Evolutionary conservation across 345 rosid species (phyloP), one percentile per base, ranked within the genome.

Genomic region (Gossypium herbaceum): DNA sequence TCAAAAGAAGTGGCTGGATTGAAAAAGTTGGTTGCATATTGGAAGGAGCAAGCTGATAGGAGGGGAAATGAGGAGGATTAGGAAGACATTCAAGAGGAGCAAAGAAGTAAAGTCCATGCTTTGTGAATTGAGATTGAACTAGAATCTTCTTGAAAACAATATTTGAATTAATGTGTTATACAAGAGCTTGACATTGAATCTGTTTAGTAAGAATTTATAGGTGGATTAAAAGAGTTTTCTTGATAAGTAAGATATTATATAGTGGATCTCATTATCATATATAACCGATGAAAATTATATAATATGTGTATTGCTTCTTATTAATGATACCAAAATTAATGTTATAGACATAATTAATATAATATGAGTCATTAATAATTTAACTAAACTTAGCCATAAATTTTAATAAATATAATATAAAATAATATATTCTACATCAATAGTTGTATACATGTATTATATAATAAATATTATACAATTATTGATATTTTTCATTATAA

Each of bases 21-120:
- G 90, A 91, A 91, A 78, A 95, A 90, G 76, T 44, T 92, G 81
- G 94, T 93, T 27, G 86, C 90, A 6, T 87, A 89, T 59, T 88
- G 99, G 97, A 95, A 91, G 75, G 96, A 91, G 79, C 97, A 93
- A 82, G 98, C 97, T 0, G 98, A 93, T 7, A 86, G 79, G 79
- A 92, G 57, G 78, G 85, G 86, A 3, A 96, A 90, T 3, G 90
- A 85, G 20, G 98, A 94, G 75, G 98, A 90, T 9, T 78, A 85
- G 34, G 97, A 92, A 71, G 98, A 93, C 76, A 91, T 93, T 76
- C 91, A 87, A 78, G 96, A 91, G n/a, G 89, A 90, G 56, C 85
- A 85, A 50, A 68, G 76, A 0, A 60, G 84, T 90, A 83, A 78
- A 74, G 51, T 68, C 34, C 56, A 9, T 52, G 34, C 34, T 29